Evolutionary conservation across 164 flowering plant genomes (phyloP).

Genomic region (Nymphaea thermarum): DNA sequence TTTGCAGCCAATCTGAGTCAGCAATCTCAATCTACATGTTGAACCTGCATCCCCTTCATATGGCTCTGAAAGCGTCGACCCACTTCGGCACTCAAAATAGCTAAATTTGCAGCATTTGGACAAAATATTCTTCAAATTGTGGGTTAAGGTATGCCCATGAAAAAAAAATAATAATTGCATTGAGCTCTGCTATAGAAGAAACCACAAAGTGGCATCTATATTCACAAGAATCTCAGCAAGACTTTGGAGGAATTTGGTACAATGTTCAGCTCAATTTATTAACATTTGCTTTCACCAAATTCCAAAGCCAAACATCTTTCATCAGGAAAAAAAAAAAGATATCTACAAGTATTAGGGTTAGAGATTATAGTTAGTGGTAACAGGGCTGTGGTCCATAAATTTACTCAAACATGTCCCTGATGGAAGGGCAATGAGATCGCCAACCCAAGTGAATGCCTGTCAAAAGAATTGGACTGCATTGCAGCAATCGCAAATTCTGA

Average conservation of each 20-base stretch:
- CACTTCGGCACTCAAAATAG: no score
- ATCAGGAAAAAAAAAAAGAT: not conserved
- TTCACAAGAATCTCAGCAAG: not conserved
- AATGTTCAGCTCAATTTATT: not conserved
- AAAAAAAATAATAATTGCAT: no score
- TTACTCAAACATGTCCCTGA: slow-evolving; percentile 28
- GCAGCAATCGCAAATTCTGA: slow-evolving; percentile 35
- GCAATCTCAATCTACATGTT: no score
- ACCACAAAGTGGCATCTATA: no score
- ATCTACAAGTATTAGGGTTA: slow-evolving; percentile 1
- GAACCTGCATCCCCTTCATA: no score
- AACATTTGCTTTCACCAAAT: not conserved
- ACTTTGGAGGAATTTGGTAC: not conserved
- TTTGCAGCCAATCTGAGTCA: no score
- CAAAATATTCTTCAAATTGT: no score
- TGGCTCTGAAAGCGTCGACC: no score
- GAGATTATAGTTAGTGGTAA: not conserved
- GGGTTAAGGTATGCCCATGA: no score
- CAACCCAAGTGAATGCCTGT: slow-evolving; percentile 15
- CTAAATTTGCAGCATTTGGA: no score
- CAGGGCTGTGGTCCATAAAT: not conserved
- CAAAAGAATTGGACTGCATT: slow-evolving; percentile 37
- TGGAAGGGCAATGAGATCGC: slow-evolving; percentile 39
- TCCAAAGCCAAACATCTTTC: not conserved
- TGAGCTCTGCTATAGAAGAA: no score